Conservation (phyloP, 2,329 filamentous ascomycete species). For the Epichloe coenophiala region DNA sequence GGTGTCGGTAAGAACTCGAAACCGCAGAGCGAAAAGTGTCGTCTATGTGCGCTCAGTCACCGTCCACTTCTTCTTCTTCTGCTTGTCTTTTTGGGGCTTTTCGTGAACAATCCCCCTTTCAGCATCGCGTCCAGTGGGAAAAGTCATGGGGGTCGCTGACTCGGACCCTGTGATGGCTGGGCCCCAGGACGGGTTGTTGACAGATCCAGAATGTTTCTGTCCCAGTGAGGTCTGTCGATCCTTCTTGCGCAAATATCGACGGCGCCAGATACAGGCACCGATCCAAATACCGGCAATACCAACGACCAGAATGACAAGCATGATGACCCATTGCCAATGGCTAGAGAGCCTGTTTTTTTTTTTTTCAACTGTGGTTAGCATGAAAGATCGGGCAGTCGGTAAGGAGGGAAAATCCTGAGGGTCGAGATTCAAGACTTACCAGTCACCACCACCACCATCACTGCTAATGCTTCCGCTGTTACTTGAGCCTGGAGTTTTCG, state of each 20-base stretch:
- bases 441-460: conserved; percentile 25
- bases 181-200: conserved; percentile 22
- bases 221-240: conserved; percentile 33
- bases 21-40: neutral
- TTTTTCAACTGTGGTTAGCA: neutral
- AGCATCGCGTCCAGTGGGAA: conserved; percentile 3
- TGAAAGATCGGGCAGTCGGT: neutral
- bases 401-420: neutral
- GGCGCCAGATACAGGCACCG: conserved; percentile 56
- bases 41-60: conserved; percentile 29
- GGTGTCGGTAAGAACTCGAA: neutral
- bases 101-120: conserved; percentile 5
- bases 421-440: conserved; percentile 23
- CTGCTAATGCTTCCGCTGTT: conserved; percentile 5
- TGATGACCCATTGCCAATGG: conserved; percentile 72
- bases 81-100: conserved; percentile 16
- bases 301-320: conserved; percentile 62
- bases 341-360: conserved; percentile 41
- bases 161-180: conserved; percentile 15
- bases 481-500: neutral
- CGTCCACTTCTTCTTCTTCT: conserved; percentile 36
- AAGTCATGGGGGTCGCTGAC: conserved; percentile 7
- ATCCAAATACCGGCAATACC: conserved; percentile 55
- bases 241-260: conserved; percentile 58
- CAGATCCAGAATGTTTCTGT: conserved; percentile 26